These are phyloP conservation scores for Sindora glabra DNA, from an alignment of 306 rosid genomes.

Conservation along the genomic window DNA sequence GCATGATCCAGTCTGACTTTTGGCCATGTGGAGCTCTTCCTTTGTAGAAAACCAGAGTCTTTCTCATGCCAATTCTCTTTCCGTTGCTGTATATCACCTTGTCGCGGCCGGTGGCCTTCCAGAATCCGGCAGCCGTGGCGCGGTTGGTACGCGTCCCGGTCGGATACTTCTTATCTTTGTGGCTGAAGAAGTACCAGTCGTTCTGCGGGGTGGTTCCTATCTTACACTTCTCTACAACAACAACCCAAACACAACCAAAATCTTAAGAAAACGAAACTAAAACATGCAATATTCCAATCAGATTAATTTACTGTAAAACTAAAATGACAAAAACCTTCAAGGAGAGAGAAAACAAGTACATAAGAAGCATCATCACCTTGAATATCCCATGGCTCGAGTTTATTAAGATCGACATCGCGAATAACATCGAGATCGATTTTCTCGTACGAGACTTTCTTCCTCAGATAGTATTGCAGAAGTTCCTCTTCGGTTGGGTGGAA, in stretches of 20 bases:
- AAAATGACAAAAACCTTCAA: neutral
- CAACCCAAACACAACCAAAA: neutral
- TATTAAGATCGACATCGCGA: constrained; percentile 54
- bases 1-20: constrained; percentile 64
- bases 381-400: constrained; percentile 65
- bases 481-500: constrained; percentile 54
- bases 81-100: constrained; percentile 43
- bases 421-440: constrained; percentile 55
- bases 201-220: constrained; percentile 56
- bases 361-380: constrained; percentile 29
- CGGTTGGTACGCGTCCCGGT: constrained; percentile 58
- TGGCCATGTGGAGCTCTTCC: constrained; percentile 65
- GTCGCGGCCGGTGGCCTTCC: constrained; percentile 63
- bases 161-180: constrained; percentile 56
- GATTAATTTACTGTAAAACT: too few relatives aligned
- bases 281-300: too few relatives aligned
- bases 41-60: constrained; percentile 51
- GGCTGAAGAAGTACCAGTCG: constrained; percentile 64
- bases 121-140: constrained; percentile 51
- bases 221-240: constrained; percentile 41
- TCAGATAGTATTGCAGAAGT: constrained; percentile 51
- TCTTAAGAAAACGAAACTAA: too few relatives aligned
- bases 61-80: constrained; percentile 45
- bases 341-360: neutral
- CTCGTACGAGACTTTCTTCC: constrained; percentile 50